A percentile compares a stretch with the other conserved stretches of the same genome.
phyloP scores from a whole-genome alignment of 805 yeast genomes.

The Cyberlindnera meyerae region DNA sequence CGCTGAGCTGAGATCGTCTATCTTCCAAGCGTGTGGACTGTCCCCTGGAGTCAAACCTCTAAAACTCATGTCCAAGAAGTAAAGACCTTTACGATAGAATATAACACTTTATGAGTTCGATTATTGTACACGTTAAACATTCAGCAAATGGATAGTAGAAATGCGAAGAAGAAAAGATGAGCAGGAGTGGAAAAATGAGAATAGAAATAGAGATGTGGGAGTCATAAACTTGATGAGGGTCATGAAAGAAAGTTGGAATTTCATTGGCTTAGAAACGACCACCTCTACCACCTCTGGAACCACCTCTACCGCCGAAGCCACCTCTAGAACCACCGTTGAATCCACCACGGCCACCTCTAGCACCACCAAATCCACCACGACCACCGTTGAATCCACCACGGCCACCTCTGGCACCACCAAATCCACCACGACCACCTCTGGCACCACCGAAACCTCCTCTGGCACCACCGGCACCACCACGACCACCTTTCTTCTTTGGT shows the following conservation, averaged over 20 bases:
- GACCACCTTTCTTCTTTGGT: conserved; percentile 60
- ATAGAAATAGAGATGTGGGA: no score
- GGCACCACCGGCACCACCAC: conserved; percentile 48
- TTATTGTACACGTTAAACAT: conserved; percentile 15
- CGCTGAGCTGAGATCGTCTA: conserved; percentile 43
- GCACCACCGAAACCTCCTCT: conserved; percentile 39
- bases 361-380: conserved; percentile 33
- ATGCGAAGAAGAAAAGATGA: conserved; percentile 6
- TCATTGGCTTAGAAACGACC: conserved; percentile 21
- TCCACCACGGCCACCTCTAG: conserved; percentile 32
- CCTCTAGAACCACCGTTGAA: conserved; percentile 25
- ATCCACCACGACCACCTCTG: conserved; percentile 29
- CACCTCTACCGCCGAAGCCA: conserved; percentile 25
- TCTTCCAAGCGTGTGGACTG: conserved; percentile 51
- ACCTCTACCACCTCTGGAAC: conserved; percentile 18
- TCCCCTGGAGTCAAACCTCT: conserved; percentile 23
- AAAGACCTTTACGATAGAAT: neutral
- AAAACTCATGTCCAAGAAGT: conserved; percentile 6
- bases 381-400: conserved; percentile 36
- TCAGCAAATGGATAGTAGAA: conserved; percentile 2
- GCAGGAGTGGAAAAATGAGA: neutral
- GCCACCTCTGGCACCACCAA: conserved; percentile 33
- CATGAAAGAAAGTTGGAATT: neutral
- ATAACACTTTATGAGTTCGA: conserved; percentile 3
- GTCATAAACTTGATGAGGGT: no score